phyloP scores from a whole-genome alignment of 1,284 basidiomycete species.

The Anthracocystis panici-leucophaei region DNA sequence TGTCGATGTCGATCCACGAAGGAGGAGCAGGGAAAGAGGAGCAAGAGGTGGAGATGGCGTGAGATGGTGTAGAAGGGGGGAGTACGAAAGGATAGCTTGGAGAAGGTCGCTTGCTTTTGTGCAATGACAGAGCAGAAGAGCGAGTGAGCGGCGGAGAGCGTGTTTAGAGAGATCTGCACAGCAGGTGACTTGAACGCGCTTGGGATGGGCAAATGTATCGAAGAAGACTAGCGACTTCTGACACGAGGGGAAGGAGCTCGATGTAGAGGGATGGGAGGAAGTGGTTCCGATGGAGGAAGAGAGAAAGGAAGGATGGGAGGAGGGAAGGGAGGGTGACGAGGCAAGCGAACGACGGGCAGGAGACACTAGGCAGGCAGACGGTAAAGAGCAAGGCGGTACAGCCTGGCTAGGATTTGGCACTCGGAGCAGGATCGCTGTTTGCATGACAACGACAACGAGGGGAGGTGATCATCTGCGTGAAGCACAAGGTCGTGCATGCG shows the following conservation, averaged over 20 bases:
- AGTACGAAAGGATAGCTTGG: background rate
- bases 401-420: background rate
- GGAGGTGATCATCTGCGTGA: background rate
- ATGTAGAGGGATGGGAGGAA: constrained; percentile 7
- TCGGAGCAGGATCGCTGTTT: background rate
- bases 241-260: constrained; percentile 11
- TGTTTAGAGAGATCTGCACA: constrained; percentile 22
- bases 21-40: background rate
- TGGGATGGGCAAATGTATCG: constrained; percentile 24
- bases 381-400: background rate
- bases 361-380: background rate
- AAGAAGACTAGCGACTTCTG: constrained; percentile 51
- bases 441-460: background rate
- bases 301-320: constrained; percentile 13
- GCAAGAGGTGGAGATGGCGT: constrained; percentile 4
- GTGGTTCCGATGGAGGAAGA: constrained; percentile 23
- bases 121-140: background rate
- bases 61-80: background rate
- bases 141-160: too few species aligned
- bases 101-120: constrained; percentile 21
- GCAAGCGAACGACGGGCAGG: background rate
- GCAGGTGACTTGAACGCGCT: constrained; percentile 12
- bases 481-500: constrained; percentile 12
- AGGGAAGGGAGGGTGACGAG: background rate
- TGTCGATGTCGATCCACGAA: constrained; percentile 24